These are phyloP conservation scores for Aegilops sharonensis DNA, from an alignment of 176 grass and related monocot genomes.

Conservation along the genomic window DNA sequence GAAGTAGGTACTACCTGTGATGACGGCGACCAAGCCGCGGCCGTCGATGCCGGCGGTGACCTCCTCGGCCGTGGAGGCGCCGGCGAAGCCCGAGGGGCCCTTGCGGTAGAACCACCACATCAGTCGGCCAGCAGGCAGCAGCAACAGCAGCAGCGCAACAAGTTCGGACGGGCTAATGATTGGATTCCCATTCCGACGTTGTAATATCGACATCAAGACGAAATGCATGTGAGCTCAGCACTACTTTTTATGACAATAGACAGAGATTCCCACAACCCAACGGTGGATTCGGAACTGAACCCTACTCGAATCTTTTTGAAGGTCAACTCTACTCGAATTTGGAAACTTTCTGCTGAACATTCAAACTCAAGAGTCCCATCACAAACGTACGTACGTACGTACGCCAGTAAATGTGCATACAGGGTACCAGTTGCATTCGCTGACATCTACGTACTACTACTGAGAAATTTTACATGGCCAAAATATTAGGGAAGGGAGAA, in stretches of 20 bases:
- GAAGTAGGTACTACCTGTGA: conserved; percentile 31
- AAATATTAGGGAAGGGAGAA: background rate
- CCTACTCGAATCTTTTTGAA: too few species aligned
- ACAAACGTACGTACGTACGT: background rate
- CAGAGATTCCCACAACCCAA: too few species aligned
- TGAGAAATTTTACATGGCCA: conserved; percentile 9
- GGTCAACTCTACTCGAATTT: too few species aligned
- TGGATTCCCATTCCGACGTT: background rate
- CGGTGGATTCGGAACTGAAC: too few species aligned
- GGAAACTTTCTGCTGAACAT: background rate
- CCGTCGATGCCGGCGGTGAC: conserved; percentile 54
- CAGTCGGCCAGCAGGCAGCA: background rate
- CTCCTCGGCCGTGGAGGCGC: conserved; percentile 64
- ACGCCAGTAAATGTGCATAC: background rate
- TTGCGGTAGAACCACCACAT: conserved; percentile 57
- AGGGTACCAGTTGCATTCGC: background rate
- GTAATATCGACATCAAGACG: background rate
- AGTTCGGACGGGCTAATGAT: background rate
- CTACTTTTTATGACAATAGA: background rate
- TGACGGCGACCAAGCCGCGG: conserved; percentile 42
- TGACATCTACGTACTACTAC: background rate
- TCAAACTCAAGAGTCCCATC: background rate
- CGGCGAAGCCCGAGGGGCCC: conserved; percentile 57
- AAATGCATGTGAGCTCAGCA: background rate
- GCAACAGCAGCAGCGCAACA: background rate